Percentiles rank a stretch among this genome's conserved stretches.
These are phyloP conservation scores for Eimeria mitis DNA, from an alignment of 169 alveolate species.

Conservation along the genomic window DNA sequence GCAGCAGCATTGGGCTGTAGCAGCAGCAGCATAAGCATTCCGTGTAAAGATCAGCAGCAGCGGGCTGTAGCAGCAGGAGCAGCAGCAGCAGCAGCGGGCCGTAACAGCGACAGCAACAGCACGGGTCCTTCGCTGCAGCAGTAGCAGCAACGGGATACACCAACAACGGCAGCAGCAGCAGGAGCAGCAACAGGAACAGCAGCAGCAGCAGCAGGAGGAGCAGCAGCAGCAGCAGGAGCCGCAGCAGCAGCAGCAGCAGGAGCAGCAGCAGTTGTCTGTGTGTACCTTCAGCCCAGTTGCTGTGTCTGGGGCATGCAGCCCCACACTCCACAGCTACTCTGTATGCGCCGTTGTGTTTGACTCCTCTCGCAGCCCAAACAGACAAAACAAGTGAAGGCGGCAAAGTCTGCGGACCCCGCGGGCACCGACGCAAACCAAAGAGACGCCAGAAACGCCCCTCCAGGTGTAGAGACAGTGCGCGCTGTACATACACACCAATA, in stretches of 20 bases:
- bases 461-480: constrained; percentile 32
- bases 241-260: background rate
- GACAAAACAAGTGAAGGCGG: constrained; percentile 15
- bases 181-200: background rate
- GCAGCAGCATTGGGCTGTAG: background rate
- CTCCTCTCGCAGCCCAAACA: constrained; percentile 19
- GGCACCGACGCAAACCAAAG: constrained; percentile 30
- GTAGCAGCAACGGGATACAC: background rate
- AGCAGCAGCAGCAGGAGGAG: constrained; percentile 20
- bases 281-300: constrained; percentile 35
- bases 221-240: background rate
- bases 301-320: background rate
- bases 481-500: constrained; percentile 23
- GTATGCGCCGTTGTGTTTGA: constrained; percentile 42
- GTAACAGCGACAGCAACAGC: background rate
- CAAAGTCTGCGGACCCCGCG: constrained; percentile 23
- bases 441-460: constrained; percentile 45
- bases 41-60: background rate
- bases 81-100: background rate
- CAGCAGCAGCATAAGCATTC: background rate
- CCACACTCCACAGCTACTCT: constrained; percentile 31
- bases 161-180: background rate
- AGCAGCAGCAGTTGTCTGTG: background rate
- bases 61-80: background rate
- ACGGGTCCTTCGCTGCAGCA: too few relatives aligned